phyloP scores from a whole-genome alignment of 2,329 filamentous ascomycete species.

The Cercospora brassicicola region DNA sequence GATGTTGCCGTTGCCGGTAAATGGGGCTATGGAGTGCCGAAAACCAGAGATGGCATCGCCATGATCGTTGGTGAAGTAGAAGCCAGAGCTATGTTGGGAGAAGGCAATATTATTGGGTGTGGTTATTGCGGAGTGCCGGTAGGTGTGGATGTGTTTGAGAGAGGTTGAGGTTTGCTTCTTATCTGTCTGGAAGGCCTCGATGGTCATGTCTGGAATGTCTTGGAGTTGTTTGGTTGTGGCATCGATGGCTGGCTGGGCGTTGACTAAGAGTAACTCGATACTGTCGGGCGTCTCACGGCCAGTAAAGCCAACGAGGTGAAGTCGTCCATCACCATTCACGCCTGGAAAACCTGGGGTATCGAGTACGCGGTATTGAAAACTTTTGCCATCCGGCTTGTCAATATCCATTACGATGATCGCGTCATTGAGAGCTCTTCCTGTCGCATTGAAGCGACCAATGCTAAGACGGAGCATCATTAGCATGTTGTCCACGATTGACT shows the following conservation, averaged over 20 bases:
- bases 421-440: conserved; percentile 25
- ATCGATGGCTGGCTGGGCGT: conserved; percentile 23
- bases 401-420: conserved; percentile 28
- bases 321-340: conserved; percentile 19
- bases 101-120: conserved; percentile 29
- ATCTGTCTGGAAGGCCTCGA: conserved; percentile 23
- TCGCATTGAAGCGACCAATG: conserved; percentile 23
- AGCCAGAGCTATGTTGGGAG: conserved; percentile 8
- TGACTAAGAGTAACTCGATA: conserved; percentile 25
- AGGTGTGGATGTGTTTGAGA: conserved; percentile 19
- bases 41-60: conserved; percentile 23
- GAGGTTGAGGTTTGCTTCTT: conserved; percentile 8
- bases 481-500: neutral
- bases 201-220: conserved; percentile 26
- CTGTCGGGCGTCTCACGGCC: conserved; percentile 8
- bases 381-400: conserved; percentile 23
- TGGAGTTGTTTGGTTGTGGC: conserved; percentile 15
- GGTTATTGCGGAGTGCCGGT: conserved; percentile 20
- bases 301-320: conserved; percentile 27
- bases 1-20: conserved; percentile 25
- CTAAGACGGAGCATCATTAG: neutral
- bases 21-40: conserved; percentile 20
- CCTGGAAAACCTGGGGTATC: conserved; percentile 19
- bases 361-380: conserved; percentile 24
- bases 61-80: conserved; percentile 32